These are phyloP conservation scores for Pugionium cornutum DNA, from an alignment of 345 rosid genomes.

Conservation along the genomic window DNA sequence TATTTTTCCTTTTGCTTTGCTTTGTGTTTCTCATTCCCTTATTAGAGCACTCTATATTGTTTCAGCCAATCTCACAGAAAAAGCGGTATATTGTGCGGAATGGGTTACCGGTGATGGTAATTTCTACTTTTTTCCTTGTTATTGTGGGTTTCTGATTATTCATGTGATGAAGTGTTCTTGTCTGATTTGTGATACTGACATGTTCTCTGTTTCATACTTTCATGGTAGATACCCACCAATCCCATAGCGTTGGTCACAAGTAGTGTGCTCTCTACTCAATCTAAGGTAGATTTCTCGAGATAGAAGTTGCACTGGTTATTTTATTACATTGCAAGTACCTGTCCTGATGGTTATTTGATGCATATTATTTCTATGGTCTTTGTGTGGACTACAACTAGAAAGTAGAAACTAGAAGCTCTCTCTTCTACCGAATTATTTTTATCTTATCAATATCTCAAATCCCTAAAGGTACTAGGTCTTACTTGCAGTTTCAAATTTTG, in stretches of 20 bases:
- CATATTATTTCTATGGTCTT: background rate
- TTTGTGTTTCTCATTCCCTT: constrained; percentile 2
- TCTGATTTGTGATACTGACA: constrained; percentile 19
- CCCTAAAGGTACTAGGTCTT: constrained; percentile 11
- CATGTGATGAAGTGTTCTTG: constrained; percentile 12
- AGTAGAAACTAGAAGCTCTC: constrained; percentile 9
- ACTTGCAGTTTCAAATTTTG: constrained; percentile 62
- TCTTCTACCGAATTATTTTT: constrained; percentile 7
- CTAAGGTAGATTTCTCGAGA: constrained; percentile 65
- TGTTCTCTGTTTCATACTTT: constrained; percentile 13
- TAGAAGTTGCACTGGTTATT: constrained; percentile 10
- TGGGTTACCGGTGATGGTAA: constrained; percentile 78
- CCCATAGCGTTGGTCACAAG: constrained; percentile 66
- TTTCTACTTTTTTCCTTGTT: constrained; percentile 26
- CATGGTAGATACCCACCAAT: constrained; percentile 72
- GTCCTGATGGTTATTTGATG: constrained; percentile 4
- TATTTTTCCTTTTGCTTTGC: background rate
- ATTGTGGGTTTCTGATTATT: constrained; percentile 22
- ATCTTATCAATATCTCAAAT: constrained; percentile 12
- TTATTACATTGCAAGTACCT: background rate
- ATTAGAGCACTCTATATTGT: constrained; percentile 23
- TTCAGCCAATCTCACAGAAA: constrained; percentile 81
- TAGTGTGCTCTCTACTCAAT: constrained; percentile 67
- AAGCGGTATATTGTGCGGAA: constrained; percentile 79
- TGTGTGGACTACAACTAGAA: background rate